Conservation (phyloP, 2,329 filamentous ascomycete species). For the Colletotrichum cuscutae region DNA sequence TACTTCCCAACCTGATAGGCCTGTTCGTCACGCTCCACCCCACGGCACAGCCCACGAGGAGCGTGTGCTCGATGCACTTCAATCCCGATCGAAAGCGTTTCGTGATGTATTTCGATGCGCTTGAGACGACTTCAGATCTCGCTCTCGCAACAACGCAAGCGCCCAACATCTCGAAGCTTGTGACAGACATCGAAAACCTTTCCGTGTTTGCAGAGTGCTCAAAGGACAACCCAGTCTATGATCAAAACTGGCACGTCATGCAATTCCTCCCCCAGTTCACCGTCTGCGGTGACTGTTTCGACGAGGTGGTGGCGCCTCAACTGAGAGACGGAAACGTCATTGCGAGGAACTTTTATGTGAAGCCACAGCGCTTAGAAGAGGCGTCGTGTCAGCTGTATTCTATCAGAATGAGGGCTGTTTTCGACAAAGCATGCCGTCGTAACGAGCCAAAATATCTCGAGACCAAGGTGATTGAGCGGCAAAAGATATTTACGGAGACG, state of each 20-base stretch:
- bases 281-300: slow-evolving; percentile 88
- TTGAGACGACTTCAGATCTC: slow-evolving; percentile 67
- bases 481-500: slow-evolving; percentile 69
- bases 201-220: slow-evolving; percentile 71
- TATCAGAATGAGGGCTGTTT: slow-evolving; percentile 79
- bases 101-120: slow-evolving; percentile 67
- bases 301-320: slow-evolving; percentile 79
- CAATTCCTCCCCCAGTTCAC: slow-evolving; percentile 80
- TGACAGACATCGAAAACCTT: slow-evolving; percentile 70
- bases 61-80: slow-evolving; percentile 77
- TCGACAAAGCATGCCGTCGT: slow-evolving; percentile 71
- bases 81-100: slow-evolving; percentile 63
- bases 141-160: slow-evolving; percentile 55
- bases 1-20: slow-evolving; percentile 78
- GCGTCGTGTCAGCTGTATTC: slow-evolving; percentile 85
- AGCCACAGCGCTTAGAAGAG: slow-evolving; percentile 64
- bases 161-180: slow-evolving; percentile 70
- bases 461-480: slow-evolving; percentile 65
- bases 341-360: slow-evolving; percentile 72
- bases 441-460: slow-evolving; percentile 75
- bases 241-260: slow-evolving; percentile 81
- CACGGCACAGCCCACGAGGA: slow-evolving; percentile 55
- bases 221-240: slow-evolving; percentile 69
- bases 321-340: slow-evolving; percentile 64
- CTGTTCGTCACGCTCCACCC: slow-evolving; percentile 68